phyloP scores from a whole-genome alignment of 257 asterid species.

The Salvia splendens region DNA sequence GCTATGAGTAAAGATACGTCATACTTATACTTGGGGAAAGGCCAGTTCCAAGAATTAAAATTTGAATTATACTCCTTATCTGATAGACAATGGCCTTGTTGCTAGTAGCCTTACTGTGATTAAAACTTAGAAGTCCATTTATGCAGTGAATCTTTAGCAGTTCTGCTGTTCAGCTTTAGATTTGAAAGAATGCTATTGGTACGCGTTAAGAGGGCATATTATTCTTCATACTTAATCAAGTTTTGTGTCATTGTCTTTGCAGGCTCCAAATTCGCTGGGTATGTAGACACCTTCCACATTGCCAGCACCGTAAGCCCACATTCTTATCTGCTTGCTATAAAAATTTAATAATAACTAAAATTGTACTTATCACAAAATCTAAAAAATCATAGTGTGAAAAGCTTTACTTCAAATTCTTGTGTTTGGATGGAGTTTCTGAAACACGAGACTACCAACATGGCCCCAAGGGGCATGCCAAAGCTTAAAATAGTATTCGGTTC shows the following conservation, averaged over 20 bases:
- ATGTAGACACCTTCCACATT: conserved; percentile 79
- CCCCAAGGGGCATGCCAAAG: not conserved
- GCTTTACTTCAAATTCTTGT: conserved; percentile 1
- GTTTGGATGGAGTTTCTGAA: conserved; percentile 3
- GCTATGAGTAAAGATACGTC: too few species aligned
- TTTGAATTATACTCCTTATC: not conserved
- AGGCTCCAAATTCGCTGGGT: conserved; percentile 96
- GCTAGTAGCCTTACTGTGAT: not conserved
- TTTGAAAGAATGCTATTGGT: not conserved
- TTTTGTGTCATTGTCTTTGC: conserved; percentile 29
- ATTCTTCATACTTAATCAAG: conserved; percentile 24
- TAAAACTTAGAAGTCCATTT: not conserved
- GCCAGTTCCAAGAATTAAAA: not conserved
- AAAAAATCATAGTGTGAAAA: not conserved
- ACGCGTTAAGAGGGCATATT: not conserved
- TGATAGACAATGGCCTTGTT: conserved; percentile 1
- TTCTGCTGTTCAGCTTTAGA: not conserved
- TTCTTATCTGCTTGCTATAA: conserved; percentile 2
- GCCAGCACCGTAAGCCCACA: conserved; percentile 79
- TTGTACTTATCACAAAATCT: not conserved
- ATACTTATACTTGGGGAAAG: not conserved
- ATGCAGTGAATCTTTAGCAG: conserved; percentile 2
- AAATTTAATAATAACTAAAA: not conserved
- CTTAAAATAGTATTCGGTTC: not conserved
- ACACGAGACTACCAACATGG: not conserved